phyloP scores from a whole-genome alignment of 768 basidiomycete genomes.

The Candolleomyces aberdarensis region DNA sequence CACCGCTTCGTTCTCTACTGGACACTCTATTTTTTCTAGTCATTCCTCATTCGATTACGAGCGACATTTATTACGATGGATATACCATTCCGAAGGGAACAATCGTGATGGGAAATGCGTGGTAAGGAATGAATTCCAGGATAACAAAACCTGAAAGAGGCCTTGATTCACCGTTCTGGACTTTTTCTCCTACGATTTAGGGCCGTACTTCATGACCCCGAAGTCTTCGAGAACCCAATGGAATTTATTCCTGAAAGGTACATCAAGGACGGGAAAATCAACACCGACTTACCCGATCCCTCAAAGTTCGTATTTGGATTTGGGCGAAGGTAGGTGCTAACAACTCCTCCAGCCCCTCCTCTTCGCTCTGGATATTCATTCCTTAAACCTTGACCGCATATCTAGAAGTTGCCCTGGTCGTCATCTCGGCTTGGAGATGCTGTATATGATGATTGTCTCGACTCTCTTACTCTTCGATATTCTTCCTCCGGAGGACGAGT shows the following conservation, averaged over 20 bases:
- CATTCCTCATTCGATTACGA: constrained; percentile 11
- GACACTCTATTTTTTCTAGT: background rate
- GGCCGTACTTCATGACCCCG: constrained; percentile 19
- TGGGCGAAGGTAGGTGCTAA: constrained; percentile 17
- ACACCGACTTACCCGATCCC: constrained; percentile 21
- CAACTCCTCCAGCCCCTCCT: background rate
- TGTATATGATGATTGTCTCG: constrained; percentile 17
- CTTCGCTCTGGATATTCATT: background rate
- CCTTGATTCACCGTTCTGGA: no score
- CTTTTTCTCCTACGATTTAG: no score
- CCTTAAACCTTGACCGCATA: background rate
- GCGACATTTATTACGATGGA: constrained; percentile 15
- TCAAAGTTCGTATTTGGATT: constrained; percentile 27
- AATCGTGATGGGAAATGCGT: background rate
- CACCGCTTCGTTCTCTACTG: background rate
- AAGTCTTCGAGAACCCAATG: constrained; percentile 13
- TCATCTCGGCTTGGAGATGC: constrained; percentile 20
- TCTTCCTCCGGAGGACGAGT: constrained; percentile 17
- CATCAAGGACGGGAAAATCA: constrained; percentile 20
- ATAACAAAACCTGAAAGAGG: no score
- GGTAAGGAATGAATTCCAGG: background rate
- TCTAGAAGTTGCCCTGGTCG: constrained; percentile 25
- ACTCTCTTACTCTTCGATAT: constrained; percentile 22
- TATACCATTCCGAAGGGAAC: constrained; percentile 15
- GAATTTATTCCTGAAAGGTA: constrained; percentile 30